Percentiles rank a stretch among this genome's conserved stretches.
Conservation (phyloP, 1,139 yeast genomes). For the Magnusiomyces sp. region DNA sequence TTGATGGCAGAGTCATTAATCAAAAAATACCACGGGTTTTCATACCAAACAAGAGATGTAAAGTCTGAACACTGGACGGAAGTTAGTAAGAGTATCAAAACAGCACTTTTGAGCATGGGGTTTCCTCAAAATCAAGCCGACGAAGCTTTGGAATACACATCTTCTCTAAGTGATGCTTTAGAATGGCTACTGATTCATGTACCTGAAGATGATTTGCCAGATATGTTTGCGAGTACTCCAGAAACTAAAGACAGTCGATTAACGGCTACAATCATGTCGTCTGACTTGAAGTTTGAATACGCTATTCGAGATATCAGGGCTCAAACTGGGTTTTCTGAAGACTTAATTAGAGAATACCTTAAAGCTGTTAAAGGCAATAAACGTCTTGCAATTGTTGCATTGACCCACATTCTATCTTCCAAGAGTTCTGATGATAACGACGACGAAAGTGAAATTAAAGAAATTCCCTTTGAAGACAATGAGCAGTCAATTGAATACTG, state of each 20-base stretch:
- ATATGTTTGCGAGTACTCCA: conserved; percentile 32
- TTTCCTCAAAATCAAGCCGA: conserved; percentile 60
- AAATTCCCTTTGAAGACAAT: conserved; percentile 3
- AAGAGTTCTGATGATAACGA: conserved; percentile 13
- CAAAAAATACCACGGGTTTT: conserved; percentile 27
- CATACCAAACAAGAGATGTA: conserved; percentile 1
- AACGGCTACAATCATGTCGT: conserved; percentile 30
- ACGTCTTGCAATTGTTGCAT: conserved; percentile 41
- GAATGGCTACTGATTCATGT: conserved; percentile 84
- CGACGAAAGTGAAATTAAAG: conserved; percentile 5
- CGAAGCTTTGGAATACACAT: conserved; percentile 62
- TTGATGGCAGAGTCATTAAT: conserved; percentile 26
- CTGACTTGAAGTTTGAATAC: conserved; percentile 39
- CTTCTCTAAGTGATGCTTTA: conserved; percentile 40
- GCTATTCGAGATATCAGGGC: conserved; percentile 48
- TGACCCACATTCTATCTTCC: conserved; percentile 30
- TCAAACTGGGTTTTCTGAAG: conserved; percentile 58
- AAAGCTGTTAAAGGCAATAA: conserved; percentile 40
- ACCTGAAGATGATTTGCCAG: conserved; percentile 90
- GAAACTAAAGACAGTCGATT: conserved; percentile 20
- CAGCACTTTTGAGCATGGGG: conserved; percentile 42
- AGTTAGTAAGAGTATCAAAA: conserved; percentile 5
- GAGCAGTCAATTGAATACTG: conserved; percentile 39
- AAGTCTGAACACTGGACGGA: background rate
- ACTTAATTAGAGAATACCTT: conserved; percentile 48